These are phyloP conservation scores for Spizellomyces sp. DNA, from an alignment of 192 early-diverging fungal species.

Conservation along the genomic window DNA sequence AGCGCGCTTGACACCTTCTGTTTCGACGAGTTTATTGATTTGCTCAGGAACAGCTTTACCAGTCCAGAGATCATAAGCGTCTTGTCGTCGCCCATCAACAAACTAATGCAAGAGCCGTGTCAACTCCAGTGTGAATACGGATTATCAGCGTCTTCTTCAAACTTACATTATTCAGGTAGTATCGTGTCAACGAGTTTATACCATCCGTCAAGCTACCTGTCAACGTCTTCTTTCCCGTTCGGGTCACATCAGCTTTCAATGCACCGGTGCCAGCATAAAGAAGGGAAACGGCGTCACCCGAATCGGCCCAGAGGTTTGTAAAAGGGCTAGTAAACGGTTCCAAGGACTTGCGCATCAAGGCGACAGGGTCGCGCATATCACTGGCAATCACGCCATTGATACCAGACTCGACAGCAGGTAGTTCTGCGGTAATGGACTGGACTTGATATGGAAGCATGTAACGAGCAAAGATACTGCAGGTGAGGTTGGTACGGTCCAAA, in stretches of 20 bases:
- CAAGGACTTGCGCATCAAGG: constrained; percentile 30
- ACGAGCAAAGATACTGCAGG: constrained; percentile 51
- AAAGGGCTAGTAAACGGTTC: constrained; percentile 14
- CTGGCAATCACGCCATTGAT: constrained; percentile 34
- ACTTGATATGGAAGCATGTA: constrained; percentile 53
- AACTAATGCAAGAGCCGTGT: constrained; percentile 20
- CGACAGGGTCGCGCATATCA: constrained; percentile 43
- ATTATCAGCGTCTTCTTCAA: neutral
- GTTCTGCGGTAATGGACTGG: constrained; percentile 34
- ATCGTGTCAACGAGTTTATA: constrained; percentile 56
- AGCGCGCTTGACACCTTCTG: constrained; percentile 38
- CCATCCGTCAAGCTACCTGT: constrained; percentile 49
- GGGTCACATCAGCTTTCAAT: constrained; percentile 52
- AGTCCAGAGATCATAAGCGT: constrained; percentile 54
- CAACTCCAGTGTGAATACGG: neutral
- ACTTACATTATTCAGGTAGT: constrained; percentile 59
- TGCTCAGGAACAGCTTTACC: constrained; percentile 40
- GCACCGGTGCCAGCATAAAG: constrained; percentile 62
- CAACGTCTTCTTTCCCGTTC: constrained; percentile 46
- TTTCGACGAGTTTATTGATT: constrained; percentile 32
- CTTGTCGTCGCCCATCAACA: constrained; percentile 50
- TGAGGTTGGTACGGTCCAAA: constrained; percentile 60
- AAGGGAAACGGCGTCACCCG: constrained; percentile 54
- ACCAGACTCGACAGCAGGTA: constrained; percentile 17
- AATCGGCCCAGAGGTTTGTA: constrained; percentile 57